Percentiles rank a stretch among this genome's conserved stretches.
phyloP scores from a whole-genome alignment of 495 filamentous ascomycete genomes.

The Hypomontagnella submonticulosa region DNA sequence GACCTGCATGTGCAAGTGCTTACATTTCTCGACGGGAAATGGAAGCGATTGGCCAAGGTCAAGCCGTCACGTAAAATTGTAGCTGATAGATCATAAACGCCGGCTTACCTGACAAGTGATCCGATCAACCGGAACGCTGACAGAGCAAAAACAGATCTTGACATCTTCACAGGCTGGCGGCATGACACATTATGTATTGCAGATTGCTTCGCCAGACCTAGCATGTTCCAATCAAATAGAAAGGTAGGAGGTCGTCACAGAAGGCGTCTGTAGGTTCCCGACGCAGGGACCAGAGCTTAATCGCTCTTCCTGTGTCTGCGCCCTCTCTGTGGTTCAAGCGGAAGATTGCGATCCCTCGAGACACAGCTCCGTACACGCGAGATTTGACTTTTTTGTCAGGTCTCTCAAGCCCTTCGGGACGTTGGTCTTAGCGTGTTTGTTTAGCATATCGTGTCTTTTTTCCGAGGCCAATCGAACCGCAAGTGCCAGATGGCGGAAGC shows the following conservation, averaged over 20 bases:
- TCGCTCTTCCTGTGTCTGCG: conserved; percentile 27
- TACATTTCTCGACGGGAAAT: neutral
- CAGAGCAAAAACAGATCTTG: conserved; percentile 24
- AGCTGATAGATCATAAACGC: conserved; percentile 17
- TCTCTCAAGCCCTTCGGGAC: conserved; percentile 4
- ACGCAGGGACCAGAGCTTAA: conserved; percentile 38
- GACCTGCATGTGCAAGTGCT: conserved; percentile 32
- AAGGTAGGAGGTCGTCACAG: neutral
- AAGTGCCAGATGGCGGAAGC: conserved; percentile 7
- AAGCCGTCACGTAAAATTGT: conserved; percentile 10
- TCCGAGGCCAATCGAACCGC: conserved; percentile 12
- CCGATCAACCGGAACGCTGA: conserved; percentile 18
- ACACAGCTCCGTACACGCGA: conserved; percentile 26
- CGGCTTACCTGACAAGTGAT: conserved; percentile 14
- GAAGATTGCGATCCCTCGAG: conserved; percentile 22
- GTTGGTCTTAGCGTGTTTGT: neutral
- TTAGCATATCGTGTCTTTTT: neutral
- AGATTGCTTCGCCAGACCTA: conserved; percentile 12
- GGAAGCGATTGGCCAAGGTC: conserved; percentile 19
- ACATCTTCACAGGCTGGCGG: conserved; percentile 1
- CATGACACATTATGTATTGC: conserved; percentile 6
- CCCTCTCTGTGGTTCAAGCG: conserved; percentile 14
- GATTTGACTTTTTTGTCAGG: conserved; percentile 11
- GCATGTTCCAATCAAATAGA: conserved; percentile 19
- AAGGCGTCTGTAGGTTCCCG: conserved; percentile 29